Base-by-base conservation (phyloP, 352 stramenopile genomes). In the Globisporangium recalcitrans region DNA sequence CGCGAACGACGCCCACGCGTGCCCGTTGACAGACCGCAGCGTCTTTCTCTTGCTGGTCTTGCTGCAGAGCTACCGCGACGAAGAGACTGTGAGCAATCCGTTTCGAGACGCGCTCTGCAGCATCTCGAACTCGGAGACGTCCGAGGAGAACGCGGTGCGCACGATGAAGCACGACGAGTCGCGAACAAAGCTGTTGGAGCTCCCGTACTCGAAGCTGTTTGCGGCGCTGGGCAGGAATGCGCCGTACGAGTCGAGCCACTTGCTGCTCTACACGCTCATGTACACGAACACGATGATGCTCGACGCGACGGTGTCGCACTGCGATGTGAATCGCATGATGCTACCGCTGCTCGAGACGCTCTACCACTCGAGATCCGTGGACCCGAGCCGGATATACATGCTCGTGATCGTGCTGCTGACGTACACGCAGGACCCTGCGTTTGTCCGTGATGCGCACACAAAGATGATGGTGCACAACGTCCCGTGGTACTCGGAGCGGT, bases 401-500 rank as follows among this genome's bases (percentile, higher is more conserved):
- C 63, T 90, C 13, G 70, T 92, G 38, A 84, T 90, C 34, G 73
- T 86, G 26, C 52, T 94, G 54, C 62, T 92, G 22, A 85, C 78
- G 16, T 85, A 81, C 52, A 90, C 82, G 5, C 80, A 91, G 48
- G 72, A 90, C 29, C 52, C 72, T 7, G 52, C 66, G 32, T 90
- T 94, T 63, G 81, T 91, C 22, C 67, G 68, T 6, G 71, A 72
- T 10, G 76, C 84, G n/a, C 82, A 94, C 56, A 78, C 75, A 0
- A 82, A 84, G 31, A 67, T 80, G 40, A 61, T 90, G 48, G 68
- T 89, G 16, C 68, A 77, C 38, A 79, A 75, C 26, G 78, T 92
- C 16, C 67, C 78, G 27, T 93, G 84, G 84, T 93, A 91, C 58
- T 73, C 82, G 27, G 82, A 93, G 53, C 77, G 83, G 8, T 90